Conservation (phyloP, 371 early-diverging fungal genomes). For the Globomyces sp. region DNA sequence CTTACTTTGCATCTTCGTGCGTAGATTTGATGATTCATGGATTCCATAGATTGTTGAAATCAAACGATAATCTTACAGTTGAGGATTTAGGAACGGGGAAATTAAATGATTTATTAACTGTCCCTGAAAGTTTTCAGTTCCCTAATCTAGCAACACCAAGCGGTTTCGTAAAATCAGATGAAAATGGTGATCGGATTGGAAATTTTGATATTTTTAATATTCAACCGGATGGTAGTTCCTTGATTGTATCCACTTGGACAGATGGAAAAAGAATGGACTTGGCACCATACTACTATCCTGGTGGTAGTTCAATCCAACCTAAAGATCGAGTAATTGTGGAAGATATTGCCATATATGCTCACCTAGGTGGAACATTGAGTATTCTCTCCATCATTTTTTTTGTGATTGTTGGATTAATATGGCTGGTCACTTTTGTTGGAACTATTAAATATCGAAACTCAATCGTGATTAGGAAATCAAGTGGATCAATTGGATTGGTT, state of each 20-base stretch:
- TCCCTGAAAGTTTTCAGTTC: conserved; percentile 5
- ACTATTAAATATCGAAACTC: not conserved
- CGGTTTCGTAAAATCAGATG: conserved; percentile 4
- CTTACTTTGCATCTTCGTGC: conserved; percentile 10
- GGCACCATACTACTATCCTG: conserved; percentile 6
- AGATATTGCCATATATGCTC: not conserved
- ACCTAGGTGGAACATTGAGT: not conserved
- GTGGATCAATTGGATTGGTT: not conserved
- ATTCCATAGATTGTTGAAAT: conserved; percentile 12
- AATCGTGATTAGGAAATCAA: not conserved
- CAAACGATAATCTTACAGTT: conserved; percentile 5
- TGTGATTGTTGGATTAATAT: not conserved
- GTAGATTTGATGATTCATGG: conserved; percentile 14
- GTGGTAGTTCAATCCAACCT: conserved; percentile 3
- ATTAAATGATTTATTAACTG: not conserved
- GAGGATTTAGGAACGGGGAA: not conserved
- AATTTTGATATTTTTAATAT: conserved; percentile 9
- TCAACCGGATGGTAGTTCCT: not conserved
- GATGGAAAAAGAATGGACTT: not conserved
- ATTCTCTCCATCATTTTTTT: not conserved
- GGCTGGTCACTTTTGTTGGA: not conserved
- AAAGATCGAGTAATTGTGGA: not conserved
- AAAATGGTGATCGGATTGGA: conserved; percentile 12
- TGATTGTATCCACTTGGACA: not conserved
- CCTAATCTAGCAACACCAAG: conserved; percentile 11